These are phyloP conservation scores for Lactarius trivialis DNA, from an alignment of 768 basidiomycete genomes.

Conservation along the genomic window DNA sequence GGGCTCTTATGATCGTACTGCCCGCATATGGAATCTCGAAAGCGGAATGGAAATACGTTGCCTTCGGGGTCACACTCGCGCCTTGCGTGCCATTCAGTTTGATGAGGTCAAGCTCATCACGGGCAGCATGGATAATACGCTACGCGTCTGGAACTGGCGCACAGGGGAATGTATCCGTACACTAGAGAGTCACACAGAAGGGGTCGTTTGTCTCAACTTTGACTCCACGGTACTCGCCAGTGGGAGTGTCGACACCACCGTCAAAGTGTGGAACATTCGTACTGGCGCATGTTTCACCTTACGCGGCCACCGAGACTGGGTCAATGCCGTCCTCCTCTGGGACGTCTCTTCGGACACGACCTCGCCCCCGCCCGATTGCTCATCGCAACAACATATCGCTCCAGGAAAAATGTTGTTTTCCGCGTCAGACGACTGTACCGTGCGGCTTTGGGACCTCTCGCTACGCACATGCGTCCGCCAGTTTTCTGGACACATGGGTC, in stretches of 20 bases:
- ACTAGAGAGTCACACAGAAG: conserved; percentile 84
- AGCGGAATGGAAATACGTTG: conserved; percentile 78
- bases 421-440: conserved; percentile 89
- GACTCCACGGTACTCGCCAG: conserved; percentile 88
- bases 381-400: conserved; percentile 50
- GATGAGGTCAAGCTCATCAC: conserved; percentile 94
- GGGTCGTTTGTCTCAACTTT: conserved; percentile 86
- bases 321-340: conserved; percentile 93
- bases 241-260: conserved; percentile 89
- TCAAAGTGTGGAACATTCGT: conserved; percentile 92
- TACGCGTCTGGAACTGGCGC: conserved; percentile 96
- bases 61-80: conserved; percentile 85
- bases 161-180: conserved; percentile 82
- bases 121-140: conserved; percentile 91
- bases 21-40: conserved; percentile 95
- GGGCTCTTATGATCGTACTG: conserved; percentile 93
- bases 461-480: conserved; percentile 72
- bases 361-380: conserved; percentile 28
- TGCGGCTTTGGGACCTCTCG: conserved; percentile 91
- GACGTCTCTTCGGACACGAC: conserved; percentile 42
- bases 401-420: conserved; percentile 96
- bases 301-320: conserved; percentile 92
- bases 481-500: conserved; percentile 86
- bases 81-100: conserved; percentile 90
- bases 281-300: conserved; percentile 89